Conservation (phyloP, 805 yeast species). For the Hanseniaspora lindneri region DNA sequence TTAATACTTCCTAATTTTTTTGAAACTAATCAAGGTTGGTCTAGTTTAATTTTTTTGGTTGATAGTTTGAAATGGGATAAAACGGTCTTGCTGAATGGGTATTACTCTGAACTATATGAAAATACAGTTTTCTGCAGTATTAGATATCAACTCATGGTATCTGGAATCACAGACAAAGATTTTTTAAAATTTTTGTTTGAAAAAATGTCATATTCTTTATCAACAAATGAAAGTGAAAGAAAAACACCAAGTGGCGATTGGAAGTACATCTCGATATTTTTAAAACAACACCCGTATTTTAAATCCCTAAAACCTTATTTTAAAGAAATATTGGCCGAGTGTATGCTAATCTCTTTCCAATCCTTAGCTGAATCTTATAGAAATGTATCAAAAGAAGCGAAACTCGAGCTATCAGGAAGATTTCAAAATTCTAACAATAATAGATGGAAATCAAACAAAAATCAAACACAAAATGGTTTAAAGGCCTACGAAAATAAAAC, state of each 20-base stretch:
- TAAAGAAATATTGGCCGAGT: background rate
- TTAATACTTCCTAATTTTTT: background rate
- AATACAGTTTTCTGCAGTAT: background rate
- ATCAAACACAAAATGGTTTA: background rate
- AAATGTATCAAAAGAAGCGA: background rate
- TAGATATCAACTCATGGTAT: background rate
- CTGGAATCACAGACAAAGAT: background rate
- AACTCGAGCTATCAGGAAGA: background rate
- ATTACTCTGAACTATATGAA: background rate
- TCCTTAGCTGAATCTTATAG: background rate
- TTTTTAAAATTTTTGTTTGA: background rate
- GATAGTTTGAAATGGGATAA: conserved; percentile 2
- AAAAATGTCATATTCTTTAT: background rate
- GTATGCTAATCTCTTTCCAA: background rate
- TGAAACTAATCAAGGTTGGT: background rate
- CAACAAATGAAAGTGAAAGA: background rate
- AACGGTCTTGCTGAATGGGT: background rate
- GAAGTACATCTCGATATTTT: background rate
- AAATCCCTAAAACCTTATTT: background rate
- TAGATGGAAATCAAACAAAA: background rate
- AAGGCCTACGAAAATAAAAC: background rate
- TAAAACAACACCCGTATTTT: conserved; percentile 1
- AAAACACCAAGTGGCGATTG: background rate
- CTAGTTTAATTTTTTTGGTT: background rate
- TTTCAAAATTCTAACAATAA: background rate